A percentile compares a stretch with the other conserved stretches of the same genome.
Conservation (phyloP, 441 rosid genomes). For the Jatropha podagrica region DNA sequence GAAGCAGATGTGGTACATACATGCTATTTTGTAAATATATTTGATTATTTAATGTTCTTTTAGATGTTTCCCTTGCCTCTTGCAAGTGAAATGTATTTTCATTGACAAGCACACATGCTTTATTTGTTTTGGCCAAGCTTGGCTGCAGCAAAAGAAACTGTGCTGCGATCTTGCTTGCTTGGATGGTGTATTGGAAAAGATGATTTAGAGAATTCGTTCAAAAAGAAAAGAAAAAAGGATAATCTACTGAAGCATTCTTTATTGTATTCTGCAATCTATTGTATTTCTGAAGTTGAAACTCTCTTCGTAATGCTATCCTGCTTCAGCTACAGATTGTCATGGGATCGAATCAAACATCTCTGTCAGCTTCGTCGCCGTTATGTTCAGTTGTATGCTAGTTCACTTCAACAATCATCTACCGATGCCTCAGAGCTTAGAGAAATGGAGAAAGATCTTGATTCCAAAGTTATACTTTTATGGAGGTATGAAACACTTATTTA, state of each 20-base stretch:
- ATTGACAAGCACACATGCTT: background rate
- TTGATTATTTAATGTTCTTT: background rate
- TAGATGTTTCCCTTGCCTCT: background rate
- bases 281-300: slow-evolving; percentile 9
- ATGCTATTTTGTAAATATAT: background rate
- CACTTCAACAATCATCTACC: slow-evolving; percentile 67
- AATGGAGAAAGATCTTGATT: slow-evolving; percentile 90
- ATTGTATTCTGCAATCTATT: background rate
- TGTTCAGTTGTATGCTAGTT: slow-evolving; percentile 81
- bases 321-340: slow-evolving; percentile 80
- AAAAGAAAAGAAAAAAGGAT: background rate
- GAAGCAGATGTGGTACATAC: slow-evolving; percentile 75
- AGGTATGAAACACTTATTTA: slow-evolving; percentile 48
- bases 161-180: background rate
- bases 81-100: background rate
- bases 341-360: slow-evolving; percentile 80
- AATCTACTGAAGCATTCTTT: background rate
- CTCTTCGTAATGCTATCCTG: background rate
- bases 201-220: background rate
- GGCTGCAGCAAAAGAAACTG: background rate
- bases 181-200: background rate
- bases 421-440: slow-evolving; percentile 68
- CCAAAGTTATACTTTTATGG: slow-evolving; percentile 95
- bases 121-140: background rate
- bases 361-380: slow-evolving; percentile 89